A percentile compares a stretch with the other conserved stretches of the same genome.
Evolutionary conservation across 2,329 filamentous ascomycete genomes (phyloP).

Genomic region (Myriosclerotinia curreyana): DNA sequence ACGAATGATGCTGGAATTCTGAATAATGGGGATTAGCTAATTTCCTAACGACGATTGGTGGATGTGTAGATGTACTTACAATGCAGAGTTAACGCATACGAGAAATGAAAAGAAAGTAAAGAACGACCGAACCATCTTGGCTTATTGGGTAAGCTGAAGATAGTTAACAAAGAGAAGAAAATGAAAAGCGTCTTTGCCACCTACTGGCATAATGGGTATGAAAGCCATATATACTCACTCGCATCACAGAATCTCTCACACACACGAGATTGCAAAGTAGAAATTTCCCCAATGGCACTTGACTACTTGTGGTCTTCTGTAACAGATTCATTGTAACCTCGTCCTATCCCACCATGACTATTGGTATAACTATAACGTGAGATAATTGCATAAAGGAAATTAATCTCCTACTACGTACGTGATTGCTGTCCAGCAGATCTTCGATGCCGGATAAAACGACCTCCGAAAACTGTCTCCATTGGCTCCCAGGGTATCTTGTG

Average conservation of each 20-base stretch:
- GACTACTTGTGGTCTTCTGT: neutral
- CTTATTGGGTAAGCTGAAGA: neutral
- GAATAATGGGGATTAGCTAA: neutral
- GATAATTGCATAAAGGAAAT: neutral
- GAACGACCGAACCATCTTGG: constrained; percentile 6
- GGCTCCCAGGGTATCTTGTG: neutral
- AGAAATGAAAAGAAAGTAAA: neutral
- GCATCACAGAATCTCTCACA: neutral
- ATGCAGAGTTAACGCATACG: neutral
- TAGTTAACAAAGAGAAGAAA: neutral
- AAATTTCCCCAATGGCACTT: neutral
- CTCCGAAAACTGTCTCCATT: neutral
- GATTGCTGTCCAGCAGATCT: neutral
- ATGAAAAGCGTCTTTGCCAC: neutral
- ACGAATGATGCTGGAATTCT: neutral
- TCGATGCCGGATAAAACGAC: neutral
- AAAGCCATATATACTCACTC: neutral
- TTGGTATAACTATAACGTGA: neutral
- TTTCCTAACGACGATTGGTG: neutral
- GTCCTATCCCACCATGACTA: too few species aligned
- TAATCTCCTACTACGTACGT: neutral
- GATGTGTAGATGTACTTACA: neutral
- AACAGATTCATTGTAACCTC: neutral
- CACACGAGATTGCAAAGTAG: neutral
- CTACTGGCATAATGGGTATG: neutral